A percentile compares a stretch with the other conserved stretches of the same genome.
Evolutionary conservation across 2,329 filamentous ascomycete genomes (phyloP).

Genomic region (Microdochium paspali): DNA sequence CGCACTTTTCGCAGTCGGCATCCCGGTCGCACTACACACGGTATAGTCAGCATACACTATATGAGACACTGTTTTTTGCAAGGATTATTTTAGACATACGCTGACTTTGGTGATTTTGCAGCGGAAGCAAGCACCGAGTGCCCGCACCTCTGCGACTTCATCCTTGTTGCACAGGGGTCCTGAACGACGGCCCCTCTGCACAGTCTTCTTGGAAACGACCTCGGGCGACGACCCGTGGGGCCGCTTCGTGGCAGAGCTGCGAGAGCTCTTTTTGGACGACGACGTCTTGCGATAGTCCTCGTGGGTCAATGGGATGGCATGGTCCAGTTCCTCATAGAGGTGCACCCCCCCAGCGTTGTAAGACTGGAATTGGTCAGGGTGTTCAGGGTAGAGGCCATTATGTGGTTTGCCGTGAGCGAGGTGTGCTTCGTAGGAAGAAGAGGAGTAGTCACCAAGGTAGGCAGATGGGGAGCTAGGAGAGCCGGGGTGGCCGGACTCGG

Average conservation of each 20-base stretch:
- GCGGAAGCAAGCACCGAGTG: conserved; percentile 35
- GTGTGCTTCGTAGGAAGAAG: not conserved
- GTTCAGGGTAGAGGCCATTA: conserved; percentile 19
- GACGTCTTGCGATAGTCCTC: not conserved
- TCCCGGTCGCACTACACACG: conserved; percentile 24
- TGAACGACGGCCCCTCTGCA: conserved; percentile 16
- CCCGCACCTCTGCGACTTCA: conserved; percentile 38
- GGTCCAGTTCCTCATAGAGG: conserved; percentile 9
- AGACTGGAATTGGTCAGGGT: conserved; percentile 14
- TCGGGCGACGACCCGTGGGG: not conserved
- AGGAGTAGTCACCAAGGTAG: not conserved
- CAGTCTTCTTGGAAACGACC: not conserved
- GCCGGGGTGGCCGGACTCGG: not conserved
- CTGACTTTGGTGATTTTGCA: conserved; percentile 37
- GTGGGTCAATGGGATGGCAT: not conserved
- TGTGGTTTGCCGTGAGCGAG: conserved; percentile 12
- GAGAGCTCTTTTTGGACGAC: not conserved
- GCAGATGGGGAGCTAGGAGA: not conserved
- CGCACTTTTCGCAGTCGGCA: conserved; percentile 21
- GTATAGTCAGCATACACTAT: conserved; percentile 1
- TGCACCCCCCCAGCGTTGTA: conserved; percentile 18
- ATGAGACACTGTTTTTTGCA: conserved; percentile 11
- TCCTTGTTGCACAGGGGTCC: conserved; percentile 20
- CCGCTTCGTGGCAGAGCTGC: not conserved
- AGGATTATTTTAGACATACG: conserved; percentile 28